phyloP scores from a whole-genome alignment of 306 rosid genomes.

The Oemleria cerasiformis region DNA sequence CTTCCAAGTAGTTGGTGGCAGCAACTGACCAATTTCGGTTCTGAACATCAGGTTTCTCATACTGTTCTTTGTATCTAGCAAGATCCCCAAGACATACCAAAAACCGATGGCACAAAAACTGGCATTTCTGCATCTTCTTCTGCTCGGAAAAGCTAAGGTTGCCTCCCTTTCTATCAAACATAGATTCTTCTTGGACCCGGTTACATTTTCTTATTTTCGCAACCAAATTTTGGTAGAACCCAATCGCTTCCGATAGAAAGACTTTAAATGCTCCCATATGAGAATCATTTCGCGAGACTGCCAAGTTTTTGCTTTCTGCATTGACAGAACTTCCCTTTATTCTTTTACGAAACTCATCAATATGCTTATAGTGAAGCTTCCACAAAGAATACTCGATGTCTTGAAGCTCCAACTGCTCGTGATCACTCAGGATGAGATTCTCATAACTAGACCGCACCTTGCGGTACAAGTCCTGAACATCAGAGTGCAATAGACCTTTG shows the following conservation, averaged over 20 bases:
- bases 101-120: constrained; percentile 84
- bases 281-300: constrained; percentile 24
- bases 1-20: constrained; percentile 83
- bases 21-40: constrained; percentile 83
- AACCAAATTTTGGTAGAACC: constrained; percentile 70
- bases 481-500: constrained; percentile 64
- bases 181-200: constrained; percentile 56
- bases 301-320: constrained; percentile 37
- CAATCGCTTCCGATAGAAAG: constrained; percentile 72
- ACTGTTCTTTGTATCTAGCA: constrained; percentile 77
- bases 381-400: constrained; percentile 91
- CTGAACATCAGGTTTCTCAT: constrained; percentile 53
- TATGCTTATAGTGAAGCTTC: constrained; percentile 94
- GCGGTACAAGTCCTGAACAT: constrained; percentile 57
- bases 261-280: constrained; percentile 50
- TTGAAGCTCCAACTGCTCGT: constrained; percentile 58
- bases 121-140: constrained; percentile 54
- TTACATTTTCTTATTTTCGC: constrained; percentile 50
- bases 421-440: constrained; percentile 47
- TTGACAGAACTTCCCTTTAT: constrained; percentile 55
- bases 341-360: constrained; percentile 84
- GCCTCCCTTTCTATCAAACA: constrained; percentile 38
- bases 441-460: constrained; percentile 65
- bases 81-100: constrained; percentile 96
- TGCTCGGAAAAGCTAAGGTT: constrained; percentile 36